Evolutionary conservation across 116 monocot genomes (phyloP).

Genomic region (Trichopus zeylanicus): DNA sequence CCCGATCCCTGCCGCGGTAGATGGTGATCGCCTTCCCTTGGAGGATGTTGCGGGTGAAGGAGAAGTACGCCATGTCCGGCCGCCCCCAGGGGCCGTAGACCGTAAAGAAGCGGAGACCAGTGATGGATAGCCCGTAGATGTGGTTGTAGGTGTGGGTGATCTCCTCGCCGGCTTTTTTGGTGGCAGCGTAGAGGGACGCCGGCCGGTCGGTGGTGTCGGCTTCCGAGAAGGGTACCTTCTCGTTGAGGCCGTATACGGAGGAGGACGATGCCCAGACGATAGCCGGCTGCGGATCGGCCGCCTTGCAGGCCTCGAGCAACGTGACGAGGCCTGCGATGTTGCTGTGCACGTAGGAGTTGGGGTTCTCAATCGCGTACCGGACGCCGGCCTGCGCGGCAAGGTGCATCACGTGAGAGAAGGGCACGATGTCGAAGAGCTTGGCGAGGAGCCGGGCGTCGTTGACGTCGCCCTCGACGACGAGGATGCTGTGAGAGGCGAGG

Average conservation of each 20-base stretch:
- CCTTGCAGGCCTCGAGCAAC: slow-evolving; percentile 57
- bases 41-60: slow-evolving; percentile 67
- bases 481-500: slow-evolving; percentile 28
- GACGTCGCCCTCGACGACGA: slow-evolving; percentile 63
- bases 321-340: slow-evolving; percentile 63
- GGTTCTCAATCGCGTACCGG: slow-evolving; percentile 68
- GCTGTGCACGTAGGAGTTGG: slow-evolving; percentile 55
- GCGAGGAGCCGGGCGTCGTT: slow-evolving; percentile 43
- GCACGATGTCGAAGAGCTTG: slow-evolving; percentile 51
- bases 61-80: slow-evolving; percentile 80
- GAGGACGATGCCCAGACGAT: slow-evolving; percentile 67
- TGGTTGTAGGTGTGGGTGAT: slow-evolving; percentile 76
- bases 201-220: slow-evolving; percentile 51
- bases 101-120: slow-evolving; percentile 70
- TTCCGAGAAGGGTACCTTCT: slow-evolving; percentile 65
- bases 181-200: slow-evolving; percentile 70
- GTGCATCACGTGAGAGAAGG: slow-evolving; percentile 73
- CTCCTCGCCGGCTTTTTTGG: slow-evolving; percentile 72
- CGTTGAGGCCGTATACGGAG: slow-evolving; percentile 69
- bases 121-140: slow-evolving; percentile 69
- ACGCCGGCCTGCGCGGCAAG: slow-evolving; percentile 77
- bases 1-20: slow-evolving; percentile 38
- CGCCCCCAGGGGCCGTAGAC: slow-evolving; percentile 76
- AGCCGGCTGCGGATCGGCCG: slow-evolving; percentile 54
- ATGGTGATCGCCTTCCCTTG: slow-evolving; percentile 70